phyloP scores from a whole-genome alignment of 1,284 basidiomycete genomes.

The Bondarzewia mesenterica region DNA sequence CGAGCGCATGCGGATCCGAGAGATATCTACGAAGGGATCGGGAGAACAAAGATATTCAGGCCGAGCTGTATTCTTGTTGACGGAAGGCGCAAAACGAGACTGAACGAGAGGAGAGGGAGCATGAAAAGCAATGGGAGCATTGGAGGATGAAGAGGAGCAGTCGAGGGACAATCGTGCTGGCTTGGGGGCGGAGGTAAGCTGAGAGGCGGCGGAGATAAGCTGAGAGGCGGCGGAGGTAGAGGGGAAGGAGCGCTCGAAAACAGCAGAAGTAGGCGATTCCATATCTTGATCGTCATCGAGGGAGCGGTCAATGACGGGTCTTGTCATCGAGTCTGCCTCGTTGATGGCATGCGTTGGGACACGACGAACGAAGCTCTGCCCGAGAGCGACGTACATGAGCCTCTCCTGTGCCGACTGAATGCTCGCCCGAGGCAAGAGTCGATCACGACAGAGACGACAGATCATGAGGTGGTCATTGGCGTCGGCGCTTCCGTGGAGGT shows the following conservation, averaged over 20 bases:
- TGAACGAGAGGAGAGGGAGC: conserved; percentile 1
- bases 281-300: conserved; percentile 21
- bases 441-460: conserved; percentile 27
- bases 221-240: conserved; percentile 1
- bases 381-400: conserved; percentile 7
- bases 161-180: conserved; percentile 1
- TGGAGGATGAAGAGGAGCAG: not conserved
- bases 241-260: conserved; percentile 4
- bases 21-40: conserved; percentile 66
- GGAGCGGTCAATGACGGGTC: conserved; percentile 16
- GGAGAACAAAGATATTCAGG: conserved; percentile 18
- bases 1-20: conserved; percentile 64
- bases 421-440: conserved; percentile 10
- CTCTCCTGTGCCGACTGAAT: too few species aligned
- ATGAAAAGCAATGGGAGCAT: not conserved
- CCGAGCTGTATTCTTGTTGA: conserved; percentile 13
- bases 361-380: conserved; percentile 18
- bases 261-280: conserved; percentile 7
- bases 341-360: conserved; percentile 17
- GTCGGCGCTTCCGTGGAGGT: conserved; percentile 20
- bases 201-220: conserved; percentile 10
- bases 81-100: conserved; percentile 11
- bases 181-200: conserved; percentile 1
- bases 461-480: conserved; percentile 25
- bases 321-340: conserved; percentile 18